Evolutionary conservation across 2,329 filamentous ascomycete species (phyloP).

Genomic region (Talaromyces sp.): DNA sequence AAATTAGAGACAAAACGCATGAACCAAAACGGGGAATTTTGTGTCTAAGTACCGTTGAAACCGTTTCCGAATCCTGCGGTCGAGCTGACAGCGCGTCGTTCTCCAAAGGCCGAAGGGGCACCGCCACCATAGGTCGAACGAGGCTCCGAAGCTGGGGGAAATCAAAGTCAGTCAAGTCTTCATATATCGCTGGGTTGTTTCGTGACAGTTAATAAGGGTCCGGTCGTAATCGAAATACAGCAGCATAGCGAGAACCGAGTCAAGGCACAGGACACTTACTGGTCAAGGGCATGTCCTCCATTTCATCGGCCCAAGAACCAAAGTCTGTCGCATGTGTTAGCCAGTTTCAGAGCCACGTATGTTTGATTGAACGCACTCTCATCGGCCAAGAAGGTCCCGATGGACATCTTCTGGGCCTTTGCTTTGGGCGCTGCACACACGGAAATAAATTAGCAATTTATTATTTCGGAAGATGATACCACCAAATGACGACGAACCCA

Average conservation of each 20-base stretch:
- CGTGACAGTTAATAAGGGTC: background rate
- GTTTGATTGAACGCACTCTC: slow-evolving; percentile 59
- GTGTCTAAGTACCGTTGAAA: slow-evolving; percentile 25
- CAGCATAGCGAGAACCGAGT: background rate
- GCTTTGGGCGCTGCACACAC: slow-evolving; percentile 73
- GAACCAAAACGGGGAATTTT: background rate
- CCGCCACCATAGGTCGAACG: slow-evolving; percentile 34
- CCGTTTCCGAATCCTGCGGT: slow-evolving; percentile 30
- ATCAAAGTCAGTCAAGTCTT: background rate
- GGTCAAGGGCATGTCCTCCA: slow-evolving; percentile 75
- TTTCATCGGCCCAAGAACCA: slow-evolving; percentile 98
- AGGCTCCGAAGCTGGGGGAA: slow-evolving; percentile 31
- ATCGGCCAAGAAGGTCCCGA: slow-evolving; percentile 91
- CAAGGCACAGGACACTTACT: slow-evolving; percentile 48
- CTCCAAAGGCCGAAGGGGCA: slow-evolving; percentile 23
- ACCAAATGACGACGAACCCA: slow-evolving; percentile 39
- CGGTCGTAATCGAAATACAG: background rate
- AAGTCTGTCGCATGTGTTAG: slow-evolving; percentile 47
- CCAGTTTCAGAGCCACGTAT: slow-evolving; percentile 13
- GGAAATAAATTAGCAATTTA: slow-evolving; percentile 38
- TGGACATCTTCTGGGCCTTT: slow-evolving; percentile 93
- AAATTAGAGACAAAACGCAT: slow-evolving; percentile 13
- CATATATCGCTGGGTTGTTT: background rate
- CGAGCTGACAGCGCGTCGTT: slow-evolving; percentile 44
- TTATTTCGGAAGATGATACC: slow-evolving; percentile 12